Base-by-base conservation (phyloP, 176 grass and related monocot species). In the Tillandsia leiboldiana region DNA sequence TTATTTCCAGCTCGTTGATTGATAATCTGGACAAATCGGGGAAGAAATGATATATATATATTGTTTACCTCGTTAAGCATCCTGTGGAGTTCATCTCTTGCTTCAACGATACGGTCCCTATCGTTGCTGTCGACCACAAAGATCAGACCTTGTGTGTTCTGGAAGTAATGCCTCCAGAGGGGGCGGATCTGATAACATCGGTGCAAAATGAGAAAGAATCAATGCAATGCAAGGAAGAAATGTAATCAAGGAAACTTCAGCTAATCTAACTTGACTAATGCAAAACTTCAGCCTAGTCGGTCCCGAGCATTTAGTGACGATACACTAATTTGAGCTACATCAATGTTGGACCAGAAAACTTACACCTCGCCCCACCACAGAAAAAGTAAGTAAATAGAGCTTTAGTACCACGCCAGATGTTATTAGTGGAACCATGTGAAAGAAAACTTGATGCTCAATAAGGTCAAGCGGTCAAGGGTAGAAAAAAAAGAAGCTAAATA, bases 101-200 rank as follows among this genome's bases (percentile, higher is more conserved):
- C 67, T 48, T 69, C 67, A 69, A 69, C 67, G 23, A 69, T 8
- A 51, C 67, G 67, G 67, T 69, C 67, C 48, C 67, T 12, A 48
- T 69, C 67, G 12, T 69, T 69, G 47, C 67, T 69, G 67, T 69
- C 67, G 5, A 69, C 67, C 42, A 69, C 67, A 69, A 69, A 69
- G 48, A 69, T 69, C 9, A 69, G 67, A 48, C 67, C 67, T 69
- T 69, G 67, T 1, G 67, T 51, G 48, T 69, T 69, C 67, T 69
- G 67, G 49, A 69, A 69, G 15, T 69, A 69, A 50, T 69, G 49
- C 51, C 67, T 51, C 67, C 67, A 69, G 48, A 51, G 23, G 48
- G 67, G 67, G 17, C n/a, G 67, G 48, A 69, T 69, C 67, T 69
- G 47, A 50, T 20, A 69, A 24, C 11, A 51, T n/a, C 15, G 22